Conservation (phyloP, 495 filamentous ascomycete species). For the Thermothielavioides terrestris region DNA sequence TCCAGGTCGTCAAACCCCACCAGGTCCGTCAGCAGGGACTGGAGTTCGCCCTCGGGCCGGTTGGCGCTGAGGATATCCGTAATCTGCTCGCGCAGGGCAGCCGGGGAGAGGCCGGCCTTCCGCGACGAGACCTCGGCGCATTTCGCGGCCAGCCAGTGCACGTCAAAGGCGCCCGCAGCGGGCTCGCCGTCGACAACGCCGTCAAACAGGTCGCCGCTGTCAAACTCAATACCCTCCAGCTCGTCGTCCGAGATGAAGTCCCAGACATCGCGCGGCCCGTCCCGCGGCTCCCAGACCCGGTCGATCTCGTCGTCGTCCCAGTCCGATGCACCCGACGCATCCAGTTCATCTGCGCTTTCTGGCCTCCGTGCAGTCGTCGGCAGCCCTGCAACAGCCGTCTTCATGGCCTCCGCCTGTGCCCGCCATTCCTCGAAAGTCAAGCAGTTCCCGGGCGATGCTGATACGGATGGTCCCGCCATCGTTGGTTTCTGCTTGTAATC, state of each 20-base stretch:
- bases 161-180: constrained; percentile 28
- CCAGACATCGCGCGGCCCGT: constrained; percentile 75
- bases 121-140: constrained; percentile 52
- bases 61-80: constrained; percentile 57
- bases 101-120: constrained; percentile 52
- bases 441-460: not conserved
- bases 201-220: constrained; percentile 37
- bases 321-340: too few species aligned
- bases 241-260: constrained; percentile 72
- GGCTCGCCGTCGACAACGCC: constrained; percentile 19
- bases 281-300: constrained; percentile 53
- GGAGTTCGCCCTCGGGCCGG: constrained; percentile 68
- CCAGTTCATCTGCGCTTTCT: constrained; percentile 8
- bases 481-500: not conserved
- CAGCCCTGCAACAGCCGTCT: constrained; percentile 34
- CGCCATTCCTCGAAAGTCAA: constrained; percentile 29
- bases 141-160: constrained; percentile 55
- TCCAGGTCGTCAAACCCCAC: constrained; percentile 89
- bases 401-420: constrained; percentile 39
- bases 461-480: constrained; percentile 11
- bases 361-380: not conserved
- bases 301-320: constrained; percentile 45
- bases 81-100: constrained; percentile 62
- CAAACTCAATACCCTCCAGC: constrained; percentile 41
- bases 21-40: constrained; percentile 82